phyloP scores from a whole-genome alignment of 371 early-diverging fungal genomes.

The Neoconidiobolus thromboides region DNA sequence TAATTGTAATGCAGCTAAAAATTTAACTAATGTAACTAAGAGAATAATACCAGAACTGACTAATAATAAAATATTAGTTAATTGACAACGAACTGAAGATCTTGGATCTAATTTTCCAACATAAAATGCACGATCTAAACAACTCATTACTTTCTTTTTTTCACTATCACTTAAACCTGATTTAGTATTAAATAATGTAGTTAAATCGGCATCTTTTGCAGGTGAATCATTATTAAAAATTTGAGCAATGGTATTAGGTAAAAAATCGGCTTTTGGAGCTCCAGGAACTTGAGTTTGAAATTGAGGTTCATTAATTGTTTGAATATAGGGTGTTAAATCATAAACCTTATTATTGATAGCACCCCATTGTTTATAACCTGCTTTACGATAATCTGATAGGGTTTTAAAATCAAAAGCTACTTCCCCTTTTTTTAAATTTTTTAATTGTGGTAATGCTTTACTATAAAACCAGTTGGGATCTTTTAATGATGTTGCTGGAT shows the following conservation, averaged over 20 bases:
- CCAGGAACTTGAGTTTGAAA: not conserved
- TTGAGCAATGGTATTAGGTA: not conserved
- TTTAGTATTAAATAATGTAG: not conserved
- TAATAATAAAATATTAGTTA: conserved; percentile 73
- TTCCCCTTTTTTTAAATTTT: conserved; percentile 33
- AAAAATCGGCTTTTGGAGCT: not conserved
- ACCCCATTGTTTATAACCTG: conserved; percentile 31
- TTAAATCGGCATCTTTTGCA: conserved; percentile 8
- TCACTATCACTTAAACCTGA: not conserved
- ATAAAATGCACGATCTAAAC: conserved; percentile 70
- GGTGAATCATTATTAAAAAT: conserved; percentile 1
- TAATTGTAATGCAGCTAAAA: conserved; percentile 76
- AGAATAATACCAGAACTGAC: conserved; percentile 56
- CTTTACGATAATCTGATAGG: conserved; percentile 21
- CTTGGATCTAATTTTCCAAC: conserved; percentile 77
- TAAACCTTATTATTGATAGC: conserved; percentile 56
- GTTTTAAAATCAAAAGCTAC: conserved; percentile 25
- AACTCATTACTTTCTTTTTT: conserved; percentile 23
- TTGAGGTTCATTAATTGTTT: conserved; percentile 1
- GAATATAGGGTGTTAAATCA: conserved; percentile 53
- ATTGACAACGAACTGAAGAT: conserved; percentile 53
- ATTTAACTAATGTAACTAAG: conserved; percentile 73
- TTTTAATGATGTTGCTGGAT: not conserved
- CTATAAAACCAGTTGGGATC: conserved; percentile 8
- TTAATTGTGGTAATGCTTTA: conserved; percentile 17